These are phyloP conservation scores for Funneliformis geosporum DNA, from an alignment of 192 early-diverging fungal species.

Conservation along the genomic window DNA sequence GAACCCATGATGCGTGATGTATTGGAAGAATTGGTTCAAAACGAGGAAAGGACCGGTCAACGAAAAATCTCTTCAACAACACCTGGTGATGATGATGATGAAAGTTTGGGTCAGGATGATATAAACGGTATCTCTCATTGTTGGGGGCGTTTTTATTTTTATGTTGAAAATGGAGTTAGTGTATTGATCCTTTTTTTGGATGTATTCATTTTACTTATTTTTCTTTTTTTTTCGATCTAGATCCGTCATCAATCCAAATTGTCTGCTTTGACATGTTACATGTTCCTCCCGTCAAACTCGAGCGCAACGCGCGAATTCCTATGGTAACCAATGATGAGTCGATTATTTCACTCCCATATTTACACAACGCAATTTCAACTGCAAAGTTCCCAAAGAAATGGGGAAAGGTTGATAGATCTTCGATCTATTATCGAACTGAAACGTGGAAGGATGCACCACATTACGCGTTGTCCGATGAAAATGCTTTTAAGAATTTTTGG, in stretches of 20 bases:
- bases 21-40: slow-evolving; percentile 23
- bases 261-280: slow-evolving; percentile 19
- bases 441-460: slow-evolving; percentile 6
- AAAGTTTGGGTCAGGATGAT: background rate
- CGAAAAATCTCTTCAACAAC: slow-evolving; percentile 7
- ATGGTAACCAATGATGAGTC: background rate
- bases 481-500: slow-evolving; percentile 13
- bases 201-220: background rate
- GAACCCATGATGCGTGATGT: slow-evolving; percentile 34
- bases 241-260: slow-evolving; percentile 3
- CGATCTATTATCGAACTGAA: slow-evolving; percentile 2
- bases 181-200: too few species aligned
- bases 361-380: background rate
- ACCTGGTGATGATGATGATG: slow-evolving; percentile 9
- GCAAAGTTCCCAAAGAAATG: slow-evolving; percentile 16
- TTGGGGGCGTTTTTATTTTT: background rate
- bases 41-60: slow-evolving; percentile 2
- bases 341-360: background rate
- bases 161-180: too few species aligned
- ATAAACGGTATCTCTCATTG: background rate
- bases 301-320: background rate
- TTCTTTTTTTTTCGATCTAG: background rate
- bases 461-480: background rate
- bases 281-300: background rate
- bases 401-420: slow-evolving; percentile 20